Conservation (phyloP, 2,329 filamentous ascomycete species). For the Xylariaceae sp. region DNA sequence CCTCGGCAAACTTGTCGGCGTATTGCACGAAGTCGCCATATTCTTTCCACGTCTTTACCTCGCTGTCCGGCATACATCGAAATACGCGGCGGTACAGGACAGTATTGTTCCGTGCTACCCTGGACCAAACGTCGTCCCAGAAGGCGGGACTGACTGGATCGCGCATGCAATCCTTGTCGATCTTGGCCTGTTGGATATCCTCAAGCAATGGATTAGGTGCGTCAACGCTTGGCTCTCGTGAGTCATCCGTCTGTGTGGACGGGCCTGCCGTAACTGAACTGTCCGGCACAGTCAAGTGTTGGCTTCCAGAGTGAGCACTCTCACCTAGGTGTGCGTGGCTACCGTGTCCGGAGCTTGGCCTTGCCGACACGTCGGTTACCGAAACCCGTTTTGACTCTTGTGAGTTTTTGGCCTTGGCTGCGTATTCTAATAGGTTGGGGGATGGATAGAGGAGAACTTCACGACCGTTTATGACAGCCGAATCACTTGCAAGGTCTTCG, state of each 20-base stretch:
- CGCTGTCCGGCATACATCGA: conserved; percentile 92
- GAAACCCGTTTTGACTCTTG: conserved; percentile 3
- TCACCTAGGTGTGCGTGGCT: no score
- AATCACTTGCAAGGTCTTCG: conserved; percentile 62
- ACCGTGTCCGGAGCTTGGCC: neutral
- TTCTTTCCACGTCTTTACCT: conserved; percentile 87
- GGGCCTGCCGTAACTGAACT: conserved; percentile 82
- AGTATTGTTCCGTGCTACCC: conserved; percentile 88
- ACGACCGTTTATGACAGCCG: conserved; percentile 58
- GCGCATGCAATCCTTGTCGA: conserved; percentile 89
- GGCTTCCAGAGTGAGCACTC: conserved; percentile 55
- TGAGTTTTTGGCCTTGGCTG: conserved; percentile 8
- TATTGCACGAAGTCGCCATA: conserved; percentile 83
- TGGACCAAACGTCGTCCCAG: conserved; percentile 81
- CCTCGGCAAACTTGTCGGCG: conserved; percentile 67
- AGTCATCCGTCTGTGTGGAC: conserved; percentile 49
- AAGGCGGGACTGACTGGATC: conserved; percentile 82
- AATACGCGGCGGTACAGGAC: conserved; percentile 91
- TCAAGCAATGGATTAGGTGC: conserved; percentile 50
- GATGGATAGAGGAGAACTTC: conserved; percentile 61
- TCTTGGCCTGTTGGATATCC: conserved; percentile 66
- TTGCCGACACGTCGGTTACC: neutral
- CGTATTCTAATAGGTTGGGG: conserved; percentile 3
- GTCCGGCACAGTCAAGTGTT: conserved; percentile 61
- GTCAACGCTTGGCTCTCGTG: conserved; percentile 41